Evolutionary conservation across 2,329 filamentous ascomycete genomes (phyloP), one percentile per base, ranked within the genome.

Genomic region (Penicillium sp.): DNA sequence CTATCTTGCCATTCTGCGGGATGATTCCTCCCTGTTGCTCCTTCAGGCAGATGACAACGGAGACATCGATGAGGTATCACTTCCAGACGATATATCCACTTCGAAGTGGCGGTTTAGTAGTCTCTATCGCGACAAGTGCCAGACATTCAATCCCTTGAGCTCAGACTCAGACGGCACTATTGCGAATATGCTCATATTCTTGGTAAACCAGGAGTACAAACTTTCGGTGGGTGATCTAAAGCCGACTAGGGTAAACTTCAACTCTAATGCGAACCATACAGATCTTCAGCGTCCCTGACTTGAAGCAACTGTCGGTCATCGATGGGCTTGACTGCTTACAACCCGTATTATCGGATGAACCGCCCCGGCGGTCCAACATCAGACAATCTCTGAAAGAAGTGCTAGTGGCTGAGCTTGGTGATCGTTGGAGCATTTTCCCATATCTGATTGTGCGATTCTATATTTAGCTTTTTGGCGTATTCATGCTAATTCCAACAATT

Each of bases 101-200:
- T 83, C 77, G 2, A 87, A 85, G 59, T 96, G 93, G 87, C 70
- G 84, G 5, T 86, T 87, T 3, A 90, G 87, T 7, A 94, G 86
- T 54, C 67, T 97, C 1, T 97, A 95, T 61, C 73, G 76, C n/a
- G 86, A 90, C 53, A 73, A 67, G 2, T 66, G 68, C 11, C 76
- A 79, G 4, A 57, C 79, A 46, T 81, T 87, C 63, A 60, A 73
- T 36, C 56, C 45, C 51, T 4, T 54, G 60, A 40, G 40, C 23
- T 40, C 51, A 37, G 38, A 23, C 14, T 19, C 54, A 34, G 26
- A 54, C 23, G 30, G 50, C 36, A 37, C 50, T 17, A 33, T 63
- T 15, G 71, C 76, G 7, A 79, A 77, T 46, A 74, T 85, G 7
- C 71, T 89, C 41, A 79, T 90, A 64, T 94, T 94, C 54, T 63